Evolutionary conservation across 1,284 basidiomycete species (phyloP), one percentile per base, ranked within the genome.

Genomic region (Porogramme epimiltina): DNA sequence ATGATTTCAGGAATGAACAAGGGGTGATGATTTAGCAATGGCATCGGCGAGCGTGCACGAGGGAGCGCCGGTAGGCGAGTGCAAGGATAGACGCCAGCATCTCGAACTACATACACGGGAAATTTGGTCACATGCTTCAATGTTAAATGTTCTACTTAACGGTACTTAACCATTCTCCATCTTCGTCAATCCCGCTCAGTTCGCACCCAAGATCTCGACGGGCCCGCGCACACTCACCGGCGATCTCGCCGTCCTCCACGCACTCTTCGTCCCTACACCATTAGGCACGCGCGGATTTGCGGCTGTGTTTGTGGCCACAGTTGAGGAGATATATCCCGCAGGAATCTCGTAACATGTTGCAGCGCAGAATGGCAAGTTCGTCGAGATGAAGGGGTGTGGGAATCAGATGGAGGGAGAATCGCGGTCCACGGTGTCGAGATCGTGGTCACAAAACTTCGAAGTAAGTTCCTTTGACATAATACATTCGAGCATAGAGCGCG

Each of bases 151-250:
- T n/a, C n/a, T n/a, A n/a, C n/a, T n/a, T n/a, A n/a, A n/a, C n/a
- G n/a, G n/a, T n/a, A n/a, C n/a, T n/a, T n/a, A n/a, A n/a, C n/a
- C n/a, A n/a, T n/a, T 98, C 54, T 98, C 95, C 15, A 93, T 99
- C 61, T 99, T 98, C 70, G 95, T 98, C 52, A 98, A 99, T 67
- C 97, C 97, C 0, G 91, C 95, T 9, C 95, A 99, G 73, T 99
- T 99, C 62, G 93, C 95, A 0, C 95, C 94, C 0, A 87, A 93
- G 68, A 82, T 98, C 1, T 79, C 82, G 13, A 86, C 86, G 2
- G 99, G 99, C 70, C 96, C 96, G 0, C 86, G 94, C 34, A 97
- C 94, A 0, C 75, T 91, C 8, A 76, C 89, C 0, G 67, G 70
- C 10, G 85, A 90, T 60, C 76, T 94, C 47, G 78, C 74, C 34